Base-by-base conservation (phyloP, 352 stramenopile species). In the Pythium coloratum region DNA sequence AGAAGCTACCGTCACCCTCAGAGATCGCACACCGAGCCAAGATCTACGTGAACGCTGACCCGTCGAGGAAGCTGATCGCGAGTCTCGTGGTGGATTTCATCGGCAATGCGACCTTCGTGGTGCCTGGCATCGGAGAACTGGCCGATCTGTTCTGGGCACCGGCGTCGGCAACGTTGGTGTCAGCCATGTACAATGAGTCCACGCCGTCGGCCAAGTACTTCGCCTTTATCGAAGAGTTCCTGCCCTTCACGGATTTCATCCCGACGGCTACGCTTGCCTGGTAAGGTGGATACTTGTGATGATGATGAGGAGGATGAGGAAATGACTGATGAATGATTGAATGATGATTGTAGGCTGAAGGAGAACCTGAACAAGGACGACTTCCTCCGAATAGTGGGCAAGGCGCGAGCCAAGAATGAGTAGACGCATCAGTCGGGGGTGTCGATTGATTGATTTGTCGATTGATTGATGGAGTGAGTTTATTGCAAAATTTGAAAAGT, bases 231-330 rank as follows among this genome's bases (percentile, higher is more conserved):
- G 86, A 95, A 49, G 86, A 97, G 62, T 13, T 95, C 16, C 67
- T 99, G 54, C 96, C 96, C 1, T 98, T 99, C 77, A 98, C 96
- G 13, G 96, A 99, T 73, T 83, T 97, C 40, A 90, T 99, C 47
- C 96, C 96, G 12, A 96, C 89, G n/a, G 96, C 95, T 10, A 98
- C 91, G 2, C 63, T 98, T 38, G 93, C 91, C 12, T 99, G 95
- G 93, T 91, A 62, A 20, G 64, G 50, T 38, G 16, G 20, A 28
- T 20, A 24, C 20, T 53, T 28, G 20, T 24, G 8, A 26, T 60
- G 10, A 53, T 36, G 24, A 44, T 13, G n/a, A 30, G 32, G 7
- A 7, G 26, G 13, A 16, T 3, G 40, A 49, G 8, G 40, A 24
- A 49, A 49, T 49, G 38, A 63, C 3, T 55, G 9, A 46, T 51